Base-by-base conservation (phyloP, 441 rosid species). In the Theobroma grandiflorum region DNA sequence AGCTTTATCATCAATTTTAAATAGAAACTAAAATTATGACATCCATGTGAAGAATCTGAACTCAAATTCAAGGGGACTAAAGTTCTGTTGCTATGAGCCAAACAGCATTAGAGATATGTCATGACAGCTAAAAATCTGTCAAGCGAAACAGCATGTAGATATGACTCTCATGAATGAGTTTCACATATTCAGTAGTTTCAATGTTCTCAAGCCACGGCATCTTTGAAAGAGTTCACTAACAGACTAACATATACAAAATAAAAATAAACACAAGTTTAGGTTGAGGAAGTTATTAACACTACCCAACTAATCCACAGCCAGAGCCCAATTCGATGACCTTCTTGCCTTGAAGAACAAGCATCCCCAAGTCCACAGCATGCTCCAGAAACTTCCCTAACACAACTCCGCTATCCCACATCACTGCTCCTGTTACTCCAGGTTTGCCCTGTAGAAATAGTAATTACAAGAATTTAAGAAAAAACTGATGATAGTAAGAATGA, bases 271-370 rank as follows among this genome's bases (percentile, higher is more conserved):
- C 16, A 47, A 70, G 55, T 50, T 72, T 12, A 57, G 12, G 57
- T 2, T 2, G 0, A 18, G 15, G 72, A 18, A 63, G 62, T 16
- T 16, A 70, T 5, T 72, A 38, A 0, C 14, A 76, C 78, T 90
- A 94, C 98, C 99, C 98, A 74, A 92, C 99, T 86, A 96, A 90
- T 83, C 99, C 98, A 85, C 97, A 96, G 53, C 98, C 99, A 74
- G 97, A 92, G 66, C 99, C 98, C 84, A 96, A 86, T 84, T 96
- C 99, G 9, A 93, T 70, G 68, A 89, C 88, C 85, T 93, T 96
- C 88, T 94, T 93, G 82, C 90, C 95, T 58, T 86, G 87, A 80
- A 96, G 90, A 67, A 82, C 67, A 82, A 96, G 97, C 88, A 82
- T 57, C 38, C 86, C 79, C 1, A 91, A 90, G 79, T 96, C 98